These are phyloP conservation scores for Candida sp. DNA, from an alignment of 1,139 yeast species.

Conservation along the genomic window DNA sequence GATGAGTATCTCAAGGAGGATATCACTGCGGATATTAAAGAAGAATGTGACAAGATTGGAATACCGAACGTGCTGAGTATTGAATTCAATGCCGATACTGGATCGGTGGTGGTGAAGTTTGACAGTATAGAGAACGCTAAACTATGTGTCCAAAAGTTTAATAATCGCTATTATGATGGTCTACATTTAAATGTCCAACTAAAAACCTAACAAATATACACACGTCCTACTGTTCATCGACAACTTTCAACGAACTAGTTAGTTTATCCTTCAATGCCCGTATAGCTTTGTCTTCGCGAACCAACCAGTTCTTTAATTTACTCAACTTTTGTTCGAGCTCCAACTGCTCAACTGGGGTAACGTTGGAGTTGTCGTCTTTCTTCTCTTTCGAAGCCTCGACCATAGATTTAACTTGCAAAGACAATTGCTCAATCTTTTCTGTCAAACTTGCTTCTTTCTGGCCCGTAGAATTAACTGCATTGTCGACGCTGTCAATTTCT, in stretches of 20 bases:
- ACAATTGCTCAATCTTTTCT: constrained; percentile 15
- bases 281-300: constrained; percentile 21
- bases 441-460: constrained; percentile 12
- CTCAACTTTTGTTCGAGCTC: constrained; percentile 21
- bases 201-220: constrained; percentile 2
- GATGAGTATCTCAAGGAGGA: constrained; percentile 55
- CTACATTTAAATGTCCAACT: constrained; percentile 36
- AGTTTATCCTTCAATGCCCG: constrained; percentile 18
- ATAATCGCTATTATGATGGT: constrained; percentile 72
- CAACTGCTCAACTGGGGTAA: constrained; percentile 16
- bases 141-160: constrained; percentile 52
- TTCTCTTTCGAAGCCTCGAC: constrained; percentile 5
- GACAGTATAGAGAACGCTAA: constrained; percentile 45
- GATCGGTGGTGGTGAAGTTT: constrained; percentile 61
- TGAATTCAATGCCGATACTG: constrained; percentile 53
- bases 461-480: constrained; percentile 13
- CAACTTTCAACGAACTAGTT: constrained; percentile 12
- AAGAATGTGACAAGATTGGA: constrained; percentile 65
- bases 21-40: constrained; percentile 62
- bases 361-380: neutral
- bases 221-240: constrained; percentile 2
- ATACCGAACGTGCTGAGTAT: constrained; percentile 48
- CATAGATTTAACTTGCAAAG: constrained; percentile 20
- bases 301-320: constrained; percentile 22
- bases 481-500: constrained; percentile 35